Base-by-base conservation (phyloP, 2,329 filamentous ascomycete species). In the Penicillium sp. region DNA sequence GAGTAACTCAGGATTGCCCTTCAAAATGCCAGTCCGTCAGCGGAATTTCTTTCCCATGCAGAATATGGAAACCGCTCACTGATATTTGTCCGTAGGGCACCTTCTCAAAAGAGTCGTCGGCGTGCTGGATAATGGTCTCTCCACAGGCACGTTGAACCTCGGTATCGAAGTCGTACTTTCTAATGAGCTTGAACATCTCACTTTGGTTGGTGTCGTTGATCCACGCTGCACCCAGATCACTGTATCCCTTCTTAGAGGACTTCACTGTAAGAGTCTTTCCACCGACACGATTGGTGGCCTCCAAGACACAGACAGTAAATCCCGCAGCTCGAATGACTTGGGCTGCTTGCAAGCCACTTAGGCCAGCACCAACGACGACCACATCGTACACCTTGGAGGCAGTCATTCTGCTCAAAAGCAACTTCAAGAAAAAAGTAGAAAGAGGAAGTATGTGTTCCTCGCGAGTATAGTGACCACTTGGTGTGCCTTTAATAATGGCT, bases 271-370 rank as follows among this genome's bases (percentile, higher is more conserved):
- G 74, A 0, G 71, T 75, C 62, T 78, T 79, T 1, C 78, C 78
- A 3, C 77, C 77, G 1, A 79, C 75, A 3, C 77, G 72, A 59
- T 78, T 70, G 7, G 73, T 66, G 14, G 77, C 78, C 61, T 80
- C 78, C 0, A 80, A 57, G 10, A 80, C 72, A 4, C 67, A 62
- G 24, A 68, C 69, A 5, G 70, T 74, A 4, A 73, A 58, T 3
- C 75, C 76, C 2, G 70, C 69, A 35, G 68, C 60, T 33, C 71
- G 69, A 6, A 73, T 61, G 9, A 68, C 62, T 22, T 69, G 63
- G 0, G 75, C 76, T 5, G 76, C 73, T 51, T 71, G 68, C 1
- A 79, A 70, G 13, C 77, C 77, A 37, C 70, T 70, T 6, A 78
- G 64, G 9, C 77, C 76, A 6, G 73, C 77, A 18, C 77, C 77